A percentile compares a stretch with the other conserved stretches of the same genome.
Conservation (phyloP, 805 yeast species). For the Saturnispora quitensis region DNA sequence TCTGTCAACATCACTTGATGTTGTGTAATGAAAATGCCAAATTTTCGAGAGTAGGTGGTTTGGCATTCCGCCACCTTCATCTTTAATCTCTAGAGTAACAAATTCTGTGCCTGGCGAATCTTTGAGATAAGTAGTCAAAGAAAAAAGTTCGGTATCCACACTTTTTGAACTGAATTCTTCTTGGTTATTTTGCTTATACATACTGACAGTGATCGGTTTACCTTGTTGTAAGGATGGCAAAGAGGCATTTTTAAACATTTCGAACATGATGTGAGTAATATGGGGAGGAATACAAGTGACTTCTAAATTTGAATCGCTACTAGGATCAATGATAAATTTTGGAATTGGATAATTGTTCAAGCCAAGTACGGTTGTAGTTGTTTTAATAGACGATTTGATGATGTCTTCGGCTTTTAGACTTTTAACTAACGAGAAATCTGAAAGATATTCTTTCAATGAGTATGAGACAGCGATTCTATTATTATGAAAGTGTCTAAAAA, state of each 20-base stretch:
- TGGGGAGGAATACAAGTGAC: slow-evolving; percentile 24
- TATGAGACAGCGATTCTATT: slow-evolving; percentile 21
- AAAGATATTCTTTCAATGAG: slow-evolving; percentile 19
- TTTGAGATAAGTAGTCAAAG: not conserved
- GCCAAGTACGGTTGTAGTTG: slow-evolving; percentile 18
- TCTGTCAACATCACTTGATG: slow-evolving; percentile 14
- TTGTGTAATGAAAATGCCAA: slow-evolving; percentile 27
- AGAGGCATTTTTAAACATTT: slow-evolving; percentile 24
- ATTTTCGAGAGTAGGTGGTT: slow-evolving; percentile 16
- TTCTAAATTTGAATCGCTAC: not conserved
- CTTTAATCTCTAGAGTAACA: slow-evolving; percentile 18
- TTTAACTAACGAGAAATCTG: slow-evolving; percentile 13
- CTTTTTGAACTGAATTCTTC: not conserved
- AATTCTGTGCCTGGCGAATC: not conserved
- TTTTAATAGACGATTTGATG: slow-evolving; percentile 14
- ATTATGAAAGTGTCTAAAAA: slow-evolving; percentile 20
- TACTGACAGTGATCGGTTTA: slow-evolving; percentile 15
- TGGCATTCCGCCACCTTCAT: slow-evolving; percentile 26
- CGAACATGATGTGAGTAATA: slow-evolving; percentile 25
- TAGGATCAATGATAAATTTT: slow-evolving; percentile 10
- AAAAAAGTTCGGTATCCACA: not conserved
- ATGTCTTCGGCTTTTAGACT: slow-evolving; percentile 11
- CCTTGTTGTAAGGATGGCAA: slow-evolving; percentile 20
- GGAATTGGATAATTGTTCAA: slow-evolving; percentile 27
- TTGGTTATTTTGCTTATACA: slow-evolving; percentile 3